A percentile compares a stretch with the other conserved stretches of the same genome.
Conservation (phyloP, 805 yeast species). For the Starmerella cellae region DNA sequence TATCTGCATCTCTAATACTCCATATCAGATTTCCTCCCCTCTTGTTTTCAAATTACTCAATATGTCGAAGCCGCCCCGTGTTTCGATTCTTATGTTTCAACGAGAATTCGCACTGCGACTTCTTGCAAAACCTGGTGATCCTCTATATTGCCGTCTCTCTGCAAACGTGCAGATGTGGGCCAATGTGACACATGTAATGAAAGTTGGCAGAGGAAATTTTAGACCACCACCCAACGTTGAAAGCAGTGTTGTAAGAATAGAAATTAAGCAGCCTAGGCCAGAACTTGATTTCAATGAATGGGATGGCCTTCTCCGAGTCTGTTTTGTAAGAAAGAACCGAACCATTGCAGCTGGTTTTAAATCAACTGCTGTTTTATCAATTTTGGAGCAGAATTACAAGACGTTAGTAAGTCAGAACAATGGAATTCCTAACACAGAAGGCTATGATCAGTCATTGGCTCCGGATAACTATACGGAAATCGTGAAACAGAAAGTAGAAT, state of each 20-base stretch:
- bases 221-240: constrained; percentile 98
- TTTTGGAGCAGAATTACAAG: constrained; percentile 77
- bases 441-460: constrained; percentile 34
- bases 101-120: constrained; percentile 90
- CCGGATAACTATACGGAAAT: constrained; percentile 29
- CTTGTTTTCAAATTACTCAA: constrained; percentile 82
- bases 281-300: constrained; percentile 85
- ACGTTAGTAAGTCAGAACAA: constrained; percentile 50
- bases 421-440: constrained; percentile 27
- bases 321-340: constrained; percentile 84
- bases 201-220: constrained; percentile 91
- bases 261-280: constrained; percentile 88
- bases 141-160: constrained; percentile 78
- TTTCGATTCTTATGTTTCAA: constrained; percentile 92
- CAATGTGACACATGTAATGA: constrained; percentile 96
- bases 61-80: constrained; percentile 89
- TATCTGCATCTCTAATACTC: constrained; percentile 92
- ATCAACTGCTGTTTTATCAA: constrained; percentile 61
- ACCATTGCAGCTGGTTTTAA: constrained; percentile 89
- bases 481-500: constrained; percentile 57
- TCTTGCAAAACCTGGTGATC: constrained; percentile 93
- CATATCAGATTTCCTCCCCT: constrained; percentile 95
- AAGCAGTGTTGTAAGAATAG: constrained; percentile 87
- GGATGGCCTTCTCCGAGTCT: constrained; percentile 89
- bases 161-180: constrained; percentile 99